Evolutionary conservation across 306 rosid species (phyloP).

Genomic region (Gastrolobium bilobum): DNA sequence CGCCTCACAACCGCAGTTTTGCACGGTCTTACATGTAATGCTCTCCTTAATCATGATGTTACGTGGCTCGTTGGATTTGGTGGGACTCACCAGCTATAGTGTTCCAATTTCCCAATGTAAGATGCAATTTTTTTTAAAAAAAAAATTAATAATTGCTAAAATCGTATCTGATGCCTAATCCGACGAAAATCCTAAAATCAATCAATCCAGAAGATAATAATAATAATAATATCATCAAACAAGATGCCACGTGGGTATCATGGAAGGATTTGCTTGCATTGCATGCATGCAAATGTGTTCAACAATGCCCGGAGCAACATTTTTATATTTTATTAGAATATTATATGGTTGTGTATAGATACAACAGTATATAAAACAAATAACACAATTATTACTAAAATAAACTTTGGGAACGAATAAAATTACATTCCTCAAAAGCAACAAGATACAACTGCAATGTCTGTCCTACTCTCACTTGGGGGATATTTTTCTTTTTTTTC

Average conservation of each 20-base stretch:
- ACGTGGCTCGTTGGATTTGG: conserved; percentile 86
- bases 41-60: conserved; percentile 61
- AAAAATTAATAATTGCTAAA: neutral
- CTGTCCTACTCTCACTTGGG: conserved; percentile 65
- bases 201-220: conserved; percentile 23
- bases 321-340: neutral
- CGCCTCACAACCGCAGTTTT: conserved; percentile 54
- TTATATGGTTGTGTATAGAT: neutral
- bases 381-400: conserved; percentile 49
- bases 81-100: conserved; percentile 62
- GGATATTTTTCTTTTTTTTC: conserved; percentile 40
- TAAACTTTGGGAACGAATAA: conserved; percentile 69
- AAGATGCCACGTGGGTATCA: conserved; percentile 77
- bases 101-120: conserved; percentile 70
- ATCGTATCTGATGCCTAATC: conserved; percentile 53
- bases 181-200: conserved; percentile 47
- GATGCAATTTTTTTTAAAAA: neutral
- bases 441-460: conserved; percentile 96
- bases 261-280: conserved; percentile 61
- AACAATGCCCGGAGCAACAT: conserved; percentile 36
- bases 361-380: conserved; percentile 40
- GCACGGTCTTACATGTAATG: conserved; percentile 54
- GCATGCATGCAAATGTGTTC: conserved; percentile 74
- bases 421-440: conserved; percentile 90
- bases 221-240: conserved; percentile 44